Evolutionary conservation across 2,329 filamentous ascomycete genomes (phyloP).

Genomic region (Paracamarosporium sp.): DNA sequence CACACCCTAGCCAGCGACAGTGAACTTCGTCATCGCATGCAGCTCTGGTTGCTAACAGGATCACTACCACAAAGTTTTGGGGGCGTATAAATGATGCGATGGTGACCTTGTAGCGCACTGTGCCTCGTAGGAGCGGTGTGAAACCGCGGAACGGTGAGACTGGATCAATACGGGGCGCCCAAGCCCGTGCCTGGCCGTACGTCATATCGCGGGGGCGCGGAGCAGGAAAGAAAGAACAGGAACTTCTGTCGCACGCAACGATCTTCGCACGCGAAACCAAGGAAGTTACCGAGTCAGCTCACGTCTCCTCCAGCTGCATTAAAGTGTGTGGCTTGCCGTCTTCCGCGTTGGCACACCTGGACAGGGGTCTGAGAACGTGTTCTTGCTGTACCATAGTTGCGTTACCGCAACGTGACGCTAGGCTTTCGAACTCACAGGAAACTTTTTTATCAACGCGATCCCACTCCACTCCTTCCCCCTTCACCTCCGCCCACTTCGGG

Average conservation of each 20-base stretch:
- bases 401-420: slow-evolving; percentile 4
- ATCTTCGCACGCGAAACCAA: slow-evolving; percentile 11
- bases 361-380: neutral
- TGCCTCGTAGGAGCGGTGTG: neutral
- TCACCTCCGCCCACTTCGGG: neutral
- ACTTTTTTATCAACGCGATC: slow-evolving; percentile 1
- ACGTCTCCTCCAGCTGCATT: neutral
- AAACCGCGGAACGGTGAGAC: neutral
- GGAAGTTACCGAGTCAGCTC: slow-evolving; percentile 7
- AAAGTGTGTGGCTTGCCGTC: slow-evolving; percentile 5
- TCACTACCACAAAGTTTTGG: neutral
- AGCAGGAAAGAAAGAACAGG: slow-evolving; percentile 1
- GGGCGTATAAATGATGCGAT: slow-evolving; percentile 13
- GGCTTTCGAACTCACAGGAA: neutral
- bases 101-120: slow-evolving; percentile 2
- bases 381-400: slow-evolving; percentile 3
- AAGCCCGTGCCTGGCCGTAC: slow-evolving; percentile 12
- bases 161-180: neutral
- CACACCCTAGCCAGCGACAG: neutral
- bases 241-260: slow-evolving; percentile 1
- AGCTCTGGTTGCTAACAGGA: neutral
- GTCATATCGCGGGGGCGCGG: slow-evolving; percentile 18
- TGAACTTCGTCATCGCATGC: neutral
- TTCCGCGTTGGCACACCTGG: slow-evolving; percentile 4
- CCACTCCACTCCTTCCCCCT: neutral